A percentile compares a stretch with the other conserved stretches of the same genome.
Conservation (phyloP, 2,329 filamentous ascomycete species). For the Aotearoamyces nothofagi region DNA sequence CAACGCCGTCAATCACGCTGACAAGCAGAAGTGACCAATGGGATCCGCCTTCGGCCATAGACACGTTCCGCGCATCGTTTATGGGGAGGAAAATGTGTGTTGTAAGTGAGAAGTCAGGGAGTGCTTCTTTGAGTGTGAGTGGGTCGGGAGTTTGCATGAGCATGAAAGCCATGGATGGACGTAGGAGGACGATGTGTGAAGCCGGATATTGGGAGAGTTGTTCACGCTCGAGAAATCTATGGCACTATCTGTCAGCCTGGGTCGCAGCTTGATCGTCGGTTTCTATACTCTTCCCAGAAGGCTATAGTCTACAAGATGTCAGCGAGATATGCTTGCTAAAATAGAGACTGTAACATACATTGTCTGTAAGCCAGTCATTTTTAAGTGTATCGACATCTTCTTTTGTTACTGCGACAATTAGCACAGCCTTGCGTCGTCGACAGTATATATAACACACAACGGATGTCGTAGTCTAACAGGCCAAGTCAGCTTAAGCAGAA, state of each 20-base stretch:
- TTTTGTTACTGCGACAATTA: conserved; percentile 49
- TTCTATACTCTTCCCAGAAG: conserved; percentile 82
- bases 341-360: conserved; percentile 46
- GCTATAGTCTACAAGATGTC: conserved; percentile 58
- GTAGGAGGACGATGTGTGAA: conserved; percentile 77
- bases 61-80: conserved; percentile 70
- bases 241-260: conserved; percentile 7
- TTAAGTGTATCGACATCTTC: conserved; percentile 82
- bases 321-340: conserved; percentile 5
- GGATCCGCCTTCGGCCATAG: conserved; percentile 70
- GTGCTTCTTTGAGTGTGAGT: conserved; percentile 42
- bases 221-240: conserved; percentile 74
- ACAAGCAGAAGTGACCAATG: conserved; percentile 94
- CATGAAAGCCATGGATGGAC: conserved; percentile 85
- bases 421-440: too few relatives aligned
- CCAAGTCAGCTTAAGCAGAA: conserved; percentile 5
- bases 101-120: conserved; percentile 66
- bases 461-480: conserved; percentile 43
- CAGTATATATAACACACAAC: conserved; percentile 36
- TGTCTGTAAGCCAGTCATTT: conserved; percentile 93
- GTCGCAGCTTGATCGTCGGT: conserved; percentile 5
- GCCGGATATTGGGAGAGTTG: conserved; percentile 65
- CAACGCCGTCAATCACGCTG: conserved; percentile 72
- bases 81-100: conserved; percentile 94
- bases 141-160: conserved; percentile 59